Base-by-base conservation (phyloP, 1,139 yeast genomes). In the Candida sp. region DNA sequence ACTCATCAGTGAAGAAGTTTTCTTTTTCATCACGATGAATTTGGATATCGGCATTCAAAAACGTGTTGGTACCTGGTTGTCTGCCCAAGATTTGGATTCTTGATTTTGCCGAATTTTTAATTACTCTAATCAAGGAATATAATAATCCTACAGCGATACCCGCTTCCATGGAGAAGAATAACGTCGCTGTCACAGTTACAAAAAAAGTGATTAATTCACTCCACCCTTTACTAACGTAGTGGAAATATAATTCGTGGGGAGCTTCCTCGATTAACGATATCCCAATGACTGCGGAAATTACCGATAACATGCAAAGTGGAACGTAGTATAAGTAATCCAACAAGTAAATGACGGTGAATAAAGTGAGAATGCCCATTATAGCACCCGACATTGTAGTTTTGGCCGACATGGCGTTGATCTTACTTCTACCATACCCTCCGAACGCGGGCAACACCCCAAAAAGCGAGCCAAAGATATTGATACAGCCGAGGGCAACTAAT, bases 361-460 rank as follows among this genome's bases (percentile, higher is more conserved):
- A 61, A 0, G 97, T 84, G 12, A 84, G 73, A 1, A 79, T 27
- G 0, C 96, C 95, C 84, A 91, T 85, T 5, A 88, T 78, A 3
- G 83, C 81, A 0, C 96, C 96, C 37, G 95, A 80, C 64, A 86
- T 70, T 5, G 95, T 93, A 0, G 97, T 87, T 51, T 81, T 81
- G 0, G 96, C 98, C 8, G 93, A 82, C 39, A 89, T 70, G 1
- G 93, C 87, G 64, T 93, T 93, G 46, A 93, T 83, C 56, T 87
- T 91, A 33, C 95, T 84, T 58, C 99, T 77, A 1, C 97, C 98
- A 58, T 93, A 93, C 0, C 99, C 98, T 3, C 99, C 99, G 72
- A 91, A 91, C 0, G 96, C 82, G 0, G 99, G 98, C 11, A 93
- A 68, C 0, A 93, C 87, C 3, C 96, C 93, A 53, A 88, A 81